Percentiles rank a stretch among this genome's conserved stretches.
Conservation (phyloP, 2,329 filamentous ascomycete genomes). For the Exophiala xenobiotica region DNA sequence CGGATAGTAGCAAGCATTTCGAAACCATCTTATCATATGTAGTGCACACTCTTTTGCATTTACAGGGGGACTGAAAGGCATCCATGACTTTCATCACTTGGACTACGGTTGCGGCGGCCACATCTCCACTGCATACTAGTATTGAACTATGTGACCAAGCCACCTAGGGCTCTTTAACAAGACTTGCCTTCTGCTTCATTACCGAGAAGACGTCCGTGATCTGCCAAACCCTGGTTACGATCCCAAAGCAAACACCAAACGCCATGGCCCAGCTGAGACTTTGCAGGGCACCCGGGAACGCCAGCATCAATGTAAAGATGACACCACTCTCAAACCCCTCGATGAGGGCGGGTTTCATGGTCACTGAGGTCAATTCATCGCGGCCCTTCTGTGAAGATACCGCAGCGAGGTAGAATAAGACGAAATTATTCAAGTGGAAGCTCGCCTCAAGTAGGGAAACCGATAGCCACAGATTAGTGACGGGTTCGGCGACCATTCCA, state of each 20-base stretch:
- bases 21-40: too few relatives aligned
- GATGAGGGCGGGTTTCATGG: slow-evolving; percentile 34
- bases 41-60: too few relatives aligned
- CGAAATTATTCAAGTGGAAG: slow-evolving; percentile 36
- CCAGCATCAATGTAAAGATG: slow-evolving; percentile 31
- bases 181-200: not conserved
- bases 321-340: slow-evolving; percentile 34
- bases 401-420: slow-evolving; percentile 33
- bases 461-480: slow-evolving; percentile 19
- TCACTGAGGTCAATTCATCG: slow-evolving; percentile 32
- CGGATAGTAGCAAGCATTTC: too few relatives aligned
- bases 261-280: slow-evolving; percentile 5
- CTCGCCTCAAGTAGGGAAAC: slow-evolving; percentile 30
- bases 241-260: not conserved
- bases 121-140: too few relatives aligned
- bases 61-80: too few relatives aligned
- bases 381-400: slow-evolving; percentile 28
- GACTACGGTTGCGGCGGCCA: too few relatives aligned
- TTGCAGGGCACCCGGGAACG: not conserved
- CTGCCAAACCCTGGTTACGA: not conserved
- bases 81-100: too few relatives aligned
- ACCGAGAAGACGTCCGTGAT: not conserved
- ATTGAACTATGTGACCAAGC: not conserved
- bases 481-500: not conserved
- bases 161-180: not conserved